Base-by-base conservation (phyloP, 2,329 filamentous ascomycete species). In the Escovopsis sp. region DNA sequence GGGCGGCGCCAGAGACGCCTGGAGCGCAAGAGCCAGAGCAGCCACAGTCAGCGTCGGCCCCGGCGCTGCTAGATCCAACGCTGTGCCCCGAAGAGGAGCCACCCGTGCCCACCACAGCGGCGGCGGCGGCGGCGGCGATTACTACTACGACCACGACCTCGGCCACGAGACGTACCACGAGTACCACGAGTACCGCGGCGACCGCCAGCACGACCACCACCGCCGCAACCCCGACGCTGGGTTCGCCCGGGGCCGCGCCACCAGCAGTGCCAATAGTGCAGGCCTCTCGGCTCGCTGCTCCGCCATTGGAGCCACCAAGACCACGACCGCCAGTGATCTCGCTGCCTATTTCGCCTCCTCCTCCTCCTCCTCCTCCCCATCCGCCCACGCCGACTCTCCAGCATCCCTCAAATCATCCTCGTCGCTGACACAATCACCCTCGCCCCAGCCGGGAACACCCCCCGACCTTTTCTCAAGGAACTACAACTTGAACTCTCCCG, bases 391-490 rank as follows among this genome's bases (percentile, higher is more conserved):
- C 46, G 51, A 52, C 45, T 54, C 53, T 44, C 51, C 51, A 43
- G 52, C 46, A 40, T 54, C 52, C 37, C 48, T 55, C 43, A 50
- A 48, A 44, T 56, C 52, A 26, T 40, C 43, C 40, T 53, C 53
- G 42, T 53, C 53, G 42, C 48, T 52, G 46, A 55, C 54, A 44
- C 53, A 51, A 44, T 53, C 52, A 40, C 50, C 53, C 39, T 56
- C 55, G 46, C 53, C 54, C 44, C 53, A 56, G 43, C 52, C 55
- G 36, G 45, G 45, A 41, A 56, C 55, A 33, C 48, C 48, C 25
- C 46, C 43, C 33, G 45, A 51, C 28, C 35, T 40, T 35, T 43
- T 45, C 45, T 49, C 34, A 27, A 37, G 38, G 31, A 27, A 27
- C 48, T 38, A 34, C 45, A 40, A 40, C 48, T 36, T 40, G 46